Evolutionary conservation across 2,329 filamentous ascomycete genomes (phyloP).

Genomic region (Triangularia verruculosa): DNA sequence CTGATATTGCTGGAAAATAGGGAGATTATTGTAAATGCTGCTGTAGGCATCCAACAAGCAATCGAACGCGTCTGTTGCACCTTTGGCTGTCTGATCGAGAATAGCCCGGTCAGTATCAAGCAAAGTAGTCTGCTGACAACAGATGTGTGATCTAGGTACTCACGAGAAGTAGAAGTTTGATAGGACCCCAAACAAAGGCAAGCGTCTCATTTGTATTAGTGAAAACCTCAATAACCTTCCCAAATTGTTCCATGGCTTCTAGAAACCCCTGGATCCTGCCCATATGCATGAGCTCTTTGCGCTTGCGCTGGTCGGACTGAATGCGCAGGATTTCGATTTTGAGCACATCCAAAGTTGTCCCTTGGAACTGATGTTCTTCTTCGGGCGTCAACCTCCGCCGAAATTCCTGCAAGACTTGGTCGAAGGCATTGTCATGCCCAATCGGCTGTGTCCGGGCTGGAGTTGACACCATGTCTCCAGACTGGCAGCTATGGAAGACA

Average conservation of each 20-base stretch:
- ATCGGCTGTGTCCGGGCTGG: neutral
- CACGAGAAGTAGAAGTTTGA: neutral
- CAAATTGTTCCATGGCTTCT: constrained; percentile 5
- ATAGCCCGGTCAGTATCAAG: neutral
- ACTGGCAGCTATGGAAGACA: too few species aligned
- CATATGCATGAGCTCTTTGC: neutral
- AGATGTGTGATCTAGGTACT: neutral
- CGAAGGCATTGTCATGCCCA: neutral
- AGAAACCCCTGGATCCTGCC: neutral
- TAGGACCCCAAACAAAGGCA: neutral
- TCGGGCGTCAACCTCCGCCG: neutral
- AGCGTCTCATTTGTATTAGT: neutral
- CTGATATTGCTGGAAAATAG: neutral
- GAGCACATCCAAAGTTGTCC: neutral
- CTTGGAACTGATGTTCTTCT: neutral
- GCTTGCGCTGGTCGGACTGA: neutral
- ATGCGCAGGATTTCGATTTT: neutral
- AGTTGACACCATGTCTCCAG: too few species aligned
- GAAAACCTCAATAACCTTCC: constrained; percentile 1
- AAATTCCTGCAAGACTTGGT: neutral
- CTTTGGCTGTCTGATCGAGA: neutral
- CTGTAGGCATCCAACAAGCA: neutral
- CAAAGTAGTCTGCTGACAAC: too few species aligned
- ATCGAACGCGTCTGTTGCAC: neutral
- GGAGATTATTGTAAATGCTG: neutral